Evolutionary conservation across 2,329 filamentous ascomycete species (phyloP).

Genomic region (Chrysosphaeria jannelii): DNA sequence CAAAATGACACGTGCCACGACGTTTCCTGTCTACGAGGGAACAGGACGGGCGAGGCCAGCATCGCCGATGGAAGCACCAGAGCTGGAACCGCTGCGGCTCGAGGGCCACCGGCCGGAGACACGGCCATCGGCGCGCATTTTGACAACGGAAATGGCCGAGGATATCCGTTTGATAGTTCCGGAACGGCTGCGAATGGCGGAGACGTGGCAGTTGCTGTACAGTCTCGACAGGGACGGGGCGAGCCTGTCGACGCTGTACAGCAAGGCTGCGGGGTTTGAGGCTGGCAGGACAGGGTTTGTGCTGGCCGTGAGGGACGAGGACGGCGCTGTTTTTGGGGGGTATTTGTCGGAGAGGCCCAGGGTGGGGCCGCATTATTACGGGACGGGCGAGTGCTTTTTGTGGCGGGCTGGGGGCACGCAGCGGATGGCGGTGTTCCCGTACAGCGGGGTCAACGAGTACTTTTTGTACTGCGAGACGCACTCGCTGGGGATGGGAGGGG

Average conservation of each 20-base stretch:
- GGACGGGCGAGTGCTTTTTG: slow-evolving; percentile 86
- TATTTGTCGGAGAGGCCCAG: slow-evolving; percentile 78
- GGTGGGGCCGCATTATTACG: slow-evolving; percentile 61
- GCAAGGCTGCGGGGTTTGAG: slow-evolving; percentile 37
- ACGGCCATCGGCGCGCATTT: slow-evolving; percentile 26
- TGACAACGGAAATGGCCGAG: slow-evolving; percentile 51
- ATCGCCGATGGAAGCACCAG: slow-evolving; percentile 66
- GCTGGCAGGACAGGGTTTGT: slow-evolving; percentile 61
- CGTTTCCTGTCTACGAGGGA: background rate
- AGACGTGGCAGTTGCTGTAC: slow-evolving; percentile 67
- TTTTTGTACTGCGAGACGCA: slow-evolving; percentile 74
- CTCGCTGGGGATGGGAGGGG: slow-evolving; percentile 66
- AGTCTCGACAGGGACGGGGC: slow-evolving; percentile 80
- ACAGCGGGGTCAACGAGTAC: slow-evolving; percentile 87
- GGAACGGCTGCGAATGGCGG: slow-evolving; percentile 56
- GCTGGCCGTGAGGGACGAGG: slow-evolving; percentile 53
- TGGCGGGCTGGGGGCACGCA: slow-evolving; percentile 36
- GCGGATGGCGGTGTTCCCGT: slow-evolving; percentile 36
- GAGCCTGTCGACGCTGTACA: slow-evolving; percentile 61
- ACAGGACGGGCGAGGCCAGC: no score
- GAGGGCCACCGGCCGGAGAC: slow-evolving; percentile 33
- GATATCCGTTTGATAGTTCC: slow-evolving; percentile 79
- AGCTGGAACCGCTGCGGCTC: slow-evolving; percentile 52
- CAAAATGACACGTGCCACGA: slow-evolving; percentile 7
- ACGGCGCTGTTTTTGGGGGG: slow-evolving; percentile 62